Percentiles rank a stretch among this genome's conserved stretches.
Conservation (phyloP, 192 early-diverging fungal genomes). For the Pilaira anomala region DNA sequence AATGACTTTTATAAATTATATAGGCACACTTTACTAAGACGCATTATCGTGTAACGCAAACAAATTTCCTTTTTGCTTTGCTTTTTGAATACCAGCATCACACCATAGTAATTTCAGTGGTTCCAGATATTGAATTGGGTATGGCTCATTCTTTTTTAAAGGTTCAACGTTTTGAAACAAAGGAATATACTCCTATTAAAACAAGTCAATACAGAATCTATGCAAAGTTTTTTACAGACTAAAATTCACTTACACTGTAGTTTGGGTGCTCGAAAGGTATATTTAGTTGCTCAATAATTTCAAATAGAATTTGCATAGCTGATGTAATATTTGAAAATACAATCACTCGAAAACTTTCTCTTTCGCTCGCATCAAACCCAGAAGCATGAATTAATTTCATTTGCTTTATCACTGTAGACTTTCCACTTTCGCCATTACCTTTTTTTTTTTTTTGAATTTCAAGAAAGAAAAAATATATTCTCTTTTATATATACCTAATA, state of each 20-base stretch:
- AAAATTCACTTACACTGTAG: not conserved
- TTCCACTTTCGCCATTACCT: slow-evolving; percentile 58
- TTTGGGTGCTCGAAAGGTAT: slow-evolving; percentile 18
- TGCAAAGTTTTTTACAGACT: too few species aligned
- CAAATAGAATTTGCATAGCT: slow-evolving; percentile 43
- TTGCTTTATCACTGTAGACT: slow-evolving; percentile 54
- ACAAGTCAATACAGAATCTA: not conserved
- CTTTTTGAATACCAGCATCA: slow-evolving; percentile 43
- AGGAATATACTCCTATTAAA: slow-evolving; percentile 30
- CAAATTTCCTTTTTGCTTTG: slow-evolving; percentile 39
- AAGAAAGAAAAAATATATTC: not conserved
- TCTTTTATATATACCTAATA: slow-evolving; percentile 24
- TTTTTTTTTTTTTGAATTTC: not conserved
- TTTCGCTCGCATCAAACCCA: slow-evolving; percentile 39
- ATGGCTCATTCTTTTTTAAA: slow-evolving; percentile 35
- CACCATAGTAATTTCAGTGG: slow-evolving; percentile 47
- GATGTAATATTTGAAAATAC: slow-evolving; percentile 43
- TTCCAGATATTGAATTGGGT: slow-evolving; percentile 36
- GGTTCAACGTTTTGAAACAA: slow-evolving; percentile 37
- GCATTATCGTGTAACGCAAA: slow-evolving; percentile 54
- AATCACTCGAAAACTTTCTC: slow-evolving; percentile 40
- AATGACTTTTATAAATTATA: not conserved
- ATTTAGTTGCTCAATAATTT: slow-evolving; percentile 31
- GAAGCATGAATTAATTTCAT: slow-evolving; percentile 49
- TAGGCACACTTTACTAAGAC: slow-evolving; percentile 46